Conservation (phyloP, 2,329 filamentous ascomycete species). For the Talaromyces albobiverticillius region DNA sequence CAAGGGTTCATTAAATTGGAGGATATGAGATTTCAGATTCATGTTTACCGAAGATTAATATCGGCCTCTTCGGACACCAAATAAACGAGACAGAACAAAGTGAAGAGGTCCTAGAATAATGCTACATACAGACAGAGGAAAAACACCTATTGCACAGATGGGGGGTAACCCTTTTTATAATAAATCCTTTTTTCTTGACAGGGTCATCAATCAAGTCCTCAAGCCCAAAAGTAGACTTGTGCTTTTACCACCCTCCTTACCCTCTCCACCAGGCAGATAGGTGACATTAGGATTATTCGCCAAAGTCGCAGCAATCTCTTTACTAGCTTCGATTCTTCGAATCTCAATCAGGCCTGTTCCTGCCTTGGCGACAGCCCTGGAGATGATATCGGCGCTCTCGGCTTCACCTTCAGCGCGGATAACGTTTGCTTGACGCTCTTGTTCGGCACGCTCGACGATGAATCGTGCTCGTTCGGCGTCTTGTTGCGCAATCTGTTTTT, state of each 20-base stretch:
- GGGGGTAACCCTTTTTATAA: conserved; percentile 24
- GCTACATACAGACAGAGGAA: conserved; percentile 16
- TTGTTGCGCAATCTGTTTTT: conserved; percentile 99
- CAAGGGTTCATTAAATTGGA: conserved; percentile 79
- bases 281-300: conserved; percentile 91
- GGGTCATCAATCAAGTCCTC: conserved; percentile 46
- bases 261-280: conserved; percentile 70
- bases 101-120: conserved; percentile 18
- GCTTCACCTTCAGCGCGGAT: conserved; percentile 98
- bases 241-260: conserved; percentile 57
- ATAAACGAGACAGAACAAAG: conserved; percentile 9
- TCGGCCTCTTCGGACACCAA: not conserved
- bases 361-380: conserved; percentile 85
- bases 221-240: conserved; percentile 67
- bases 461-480: conserved; percentile 96
- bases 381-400: conserved; percentile 93
- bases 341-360: conserved; percentile 95
- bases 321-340: conserved; percentile 92
- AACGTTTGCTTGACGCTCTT: conserved; percentile 97
- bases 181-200: conserved; percentile 18
- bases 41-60: conserved; percentile 66
- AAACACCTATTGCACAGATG: conserved; percentile 13
- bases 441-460: conserved; percentile 97
- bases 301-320: conserved; percentile 89
- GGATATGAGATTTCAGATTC: conserved; percentile 93